These are phyloP conservation scores for Candida easanensis DNA, from an alignment of 805 yeast genomes.

Conservation along the genomic window DNA sequence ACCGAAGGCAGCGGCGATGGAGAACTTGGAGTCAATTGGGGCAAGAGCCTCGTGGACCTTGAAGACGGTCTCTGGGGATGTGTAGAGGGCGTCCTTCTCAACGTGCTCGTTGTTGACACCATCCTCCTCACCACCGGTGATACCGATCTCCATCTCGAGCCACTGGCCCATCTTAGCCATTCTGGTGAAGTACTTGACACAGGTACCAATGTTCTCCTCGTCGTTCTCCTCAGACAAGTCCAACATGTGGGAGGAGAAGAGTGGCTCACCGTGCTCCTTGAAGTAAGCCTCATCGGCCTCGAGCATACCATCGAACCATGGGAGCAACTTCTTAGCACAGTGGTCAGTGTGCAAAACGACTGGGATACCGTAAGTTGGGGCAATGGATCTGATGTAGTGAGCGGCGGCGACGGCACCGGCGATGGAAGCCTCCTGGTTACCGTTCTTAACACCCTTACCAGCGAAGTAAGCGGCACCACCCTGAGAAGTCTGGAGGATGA, in stretches of 20 bases:
- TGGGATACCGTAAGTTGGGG: conserved; percentile 95
- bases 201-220: conserved; percentile 90
- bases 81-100: conserved; percentile 82
- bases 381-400: conserved; percentile 92
- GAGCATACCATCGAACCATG: conserved; percentile 98
- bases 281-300: conserved; percentile 93
- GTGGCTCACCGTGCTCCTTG: conserved; percentile 84
- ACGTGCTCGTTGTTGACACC: conserved; percentile 99
- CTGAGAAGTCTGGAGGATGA: conserved; percentile 93
- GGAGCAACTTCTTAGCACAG: conserved; percentile 96
- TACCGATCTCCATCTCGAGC: conserved; percentile 99
- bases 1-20: conserved; percentile 99
- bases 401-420: conserved; percentile 97
- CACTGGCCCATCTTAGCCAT: conserved; percentile 93
- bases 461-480: conserved; percentile 99
- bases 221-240: conserved; percentile 96
- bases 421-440: conserved; percentile 90
- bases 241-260: conserved; percentile 98
- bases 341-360: conserved; percentile 97
- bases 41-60: conserved; percentile 86
- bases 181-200: conserved; percentile 93
- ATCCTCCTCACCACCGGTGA: conserved; percentile 99
- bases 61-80: conserved; percentile 92
- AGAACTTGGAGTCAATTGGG: conserved; percentile 95
- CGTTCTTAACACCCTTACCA: conserved; percentile 97